Percentiles rank a stretch among this genome's conserved stretches.
phyloP scores from a whole-genome alignment of 176 grass and related monocot species.

The Saccharum spontaneum region DNA sequence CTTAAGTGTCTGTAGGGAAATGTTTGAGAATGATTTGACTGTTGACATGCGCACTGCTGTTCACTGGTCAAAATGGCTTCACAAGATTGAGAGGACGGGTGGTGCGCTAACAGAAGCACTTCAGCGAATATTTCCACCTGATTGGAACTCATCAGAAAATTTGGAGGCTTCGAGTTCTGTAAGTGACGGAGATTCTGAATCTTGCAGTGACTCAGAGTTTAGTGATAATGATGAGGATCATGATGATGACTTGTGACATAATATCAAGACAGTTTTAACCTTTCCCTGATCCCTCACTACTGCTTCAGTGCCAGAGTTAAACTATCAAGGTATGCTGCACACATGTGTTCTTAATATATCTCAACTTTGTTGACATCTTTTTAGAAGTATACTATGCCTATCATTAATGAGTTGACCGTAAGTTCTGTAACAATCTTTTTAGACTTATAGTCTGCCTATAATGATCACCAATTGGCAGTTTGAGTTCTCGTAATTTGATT shows the following conservation, averaged over 20 bases:
- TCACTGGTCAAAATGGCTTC: constrained; percentile 91
- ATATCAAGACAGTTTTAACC: neutral
- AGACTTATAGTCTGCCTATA: neutral
- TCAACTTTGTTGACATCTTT: constrained; percentile 1
- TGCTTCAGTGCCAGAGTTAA: constrained; percentile 11
- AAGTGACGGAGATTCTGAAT: constrained; percentile 30
- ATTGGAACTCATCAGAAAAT: constrained; percentile 77
- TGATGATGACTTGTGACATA: constrained; percentile 47
- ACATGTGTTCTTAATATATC: neutral
- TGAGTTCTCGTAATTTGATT: constrained; percentile 19
- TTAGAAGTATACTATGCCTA: neutral
- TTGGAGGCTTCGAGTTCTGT: constrained; percentile 35
- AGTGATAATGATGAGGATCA: constrained; percentile 37
- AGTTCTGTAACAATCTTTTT: neutral
- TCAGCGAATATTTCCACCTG: constrained; percentile 89
- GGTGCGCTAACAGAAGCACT: constrained; percentile 91
- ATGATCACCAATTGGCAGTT: constrained; percentile 1
- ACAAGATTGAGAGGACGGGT: constrained; percentile 78
- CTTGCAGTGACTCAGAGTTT: constrained; percentile 55
- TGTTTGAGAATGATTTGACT: constrained; percentile 78
- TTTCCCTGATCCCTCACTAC: neutral
- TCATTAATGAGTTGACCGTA: neutral
- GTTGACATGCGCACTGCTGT: constrained; percentile 81
- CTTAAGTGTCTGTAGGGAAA: constrained; percentile 84
- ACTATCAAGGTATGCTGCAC: constrained; percentile 34